A percentile compares a stretch with the other conserved stretches of the same genome.
phyloP scores from a whole-genome alignment of 1,139 yeast species.

The Pichia sp. region DNA sequence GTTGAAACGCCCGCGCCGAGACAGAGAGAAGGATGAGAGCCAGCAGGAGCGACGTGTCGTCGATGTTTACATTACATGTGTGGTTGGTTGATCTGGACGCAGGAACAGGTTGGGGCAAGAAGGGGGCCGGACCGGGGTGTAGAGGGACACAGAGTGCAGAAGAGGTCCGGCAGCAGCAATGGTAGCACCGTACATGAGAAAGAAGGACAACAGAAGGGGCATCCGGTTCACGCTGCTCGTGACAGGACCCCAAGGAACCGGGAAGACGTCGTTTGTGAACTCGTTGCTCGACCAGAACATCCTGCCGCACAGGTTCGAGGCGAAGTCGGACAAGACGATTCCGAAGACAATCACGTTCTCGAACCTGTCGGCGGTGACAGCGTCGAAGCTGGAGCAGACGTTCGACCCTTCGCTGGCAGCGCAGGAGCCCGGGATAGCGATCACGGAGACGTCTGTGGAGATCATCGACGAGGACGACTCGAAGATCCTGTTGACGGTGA shows the following conservation, averaged over 20 bases:
- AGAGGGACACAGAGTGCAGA: too few relatives aligned
- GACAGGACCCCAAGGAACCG: constrained; percentile 73
- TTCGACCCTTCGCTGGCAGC: constrained; percentile 44
- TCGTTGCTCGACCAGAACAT: constrained; percentile 63
- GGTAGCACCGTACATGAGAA: constrained; percentile 33
- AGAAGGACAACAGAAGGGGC: constrained; percentile 79
- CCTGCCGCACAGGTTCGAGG: constrained; percentile 54
- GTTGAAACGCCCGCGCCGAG: too few relatives aligned
- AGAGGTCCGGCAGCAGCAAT: background rate
- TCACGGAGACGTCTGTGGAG: constrained; percentile 64
- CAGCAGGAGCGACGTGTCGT: too few relatives aligned
- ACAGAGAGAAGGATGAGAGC: too few relatives aligned
- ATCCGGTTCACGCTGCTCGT: constrained; percentile 77
- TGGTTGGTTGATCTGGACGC: too few relatives aligned
- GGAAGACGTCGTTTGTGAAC: constrained; percentile 80
- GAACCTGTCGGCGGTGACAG: constrained; percentile 34
- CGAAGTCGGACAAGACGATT: constrained; percentile 22
- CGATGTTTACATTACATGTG: too few relatives aligned
- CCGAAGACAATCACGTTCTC: constrained; percentile 51
- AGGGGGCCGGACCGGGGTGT: too few relatives aligned
- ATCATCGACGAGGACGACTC: constrained; percentile 52
- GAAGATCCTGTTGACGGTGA: constrained; percentile 47
- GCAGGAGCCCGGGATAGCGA: constrained; percentile 44
- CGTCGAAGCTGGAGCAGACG: constrained; percentile 37
- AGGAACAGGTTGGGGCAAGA: too few relatives aligned